These are phyloP conservation scores for Gossypium longicalyx DNA, from an alignment of 345 rosid species.

Conservation along the genomic window DNA sequence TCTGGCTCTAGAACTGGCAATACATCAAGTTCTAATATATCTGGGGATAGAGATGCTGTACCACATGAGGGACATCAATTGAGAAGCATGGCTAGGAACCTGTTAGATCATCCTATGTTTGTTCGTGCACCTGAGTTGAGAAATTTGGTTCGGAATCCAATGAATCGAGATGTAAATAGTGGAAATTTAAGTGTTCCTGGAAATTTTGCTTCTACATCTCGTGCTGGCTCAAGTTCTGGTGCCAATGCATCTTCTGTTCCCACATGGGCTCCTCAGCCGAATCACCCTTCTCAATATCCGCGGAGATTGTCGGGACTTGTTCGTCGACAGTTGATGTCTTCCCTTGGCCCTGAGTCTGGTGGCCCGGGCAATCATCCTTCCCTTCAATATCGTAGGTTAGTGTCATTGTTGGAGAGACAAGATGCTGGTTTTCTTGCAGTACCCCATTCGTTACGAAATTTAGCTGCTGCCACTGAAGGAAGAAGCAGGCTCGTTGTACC, in stretches of 20 bases:
- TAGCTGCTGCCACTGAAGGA: conserved; percentile 62
- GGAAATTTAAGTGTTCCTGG: conserved; percentile 39
- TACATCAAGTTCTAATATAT: conserved; percentile 34
- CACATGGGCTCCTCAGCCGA: conserved; percentile 44
- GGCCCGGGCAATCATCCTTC: conserved; percentile 39
- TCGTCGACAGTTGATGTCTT: conserved; percentile 60
- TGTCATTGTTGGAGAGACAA: conserved; percentile 53
- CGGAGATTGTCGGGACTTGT: conserved; percentile 63
- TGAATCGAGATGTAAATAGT: conserved; percentile 28
- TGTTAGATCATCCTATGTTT: conserved; percentile 48
- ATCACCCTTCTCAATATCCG: conserved; percentile 41
- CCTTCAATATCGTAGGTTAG: conserved; percentile 47
- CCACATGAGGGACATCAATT: conserved; percentile 37
- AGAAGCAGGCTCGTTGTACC: conserved; percentile 61
- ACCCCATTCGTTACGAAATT: conserved; percentile 51
- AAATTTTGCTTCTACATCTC: conserved; percentile 48
- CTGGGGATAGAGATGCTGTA: conserved; percentile 36
- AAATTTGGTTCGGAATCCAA: conserved; percentile 32
- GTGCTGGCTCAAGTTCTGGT: conserved; percentile 36
- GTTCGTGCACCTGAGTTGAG: conserved; percentile 48
- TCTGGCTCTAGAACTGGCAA: conserved; percentile 38
- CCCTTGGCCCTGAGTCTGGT: conserved; percentile 41
- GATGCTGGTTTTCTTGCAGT: conserved; percentile 45
- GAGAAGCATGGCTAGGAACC: conserved; percentile 38
- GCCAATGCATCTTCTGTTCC: conserved; percentile 47